Base-by-base conservation (phyloP, 352 stramenopile species). In the Pseudoperonospora humuli region DNA sequence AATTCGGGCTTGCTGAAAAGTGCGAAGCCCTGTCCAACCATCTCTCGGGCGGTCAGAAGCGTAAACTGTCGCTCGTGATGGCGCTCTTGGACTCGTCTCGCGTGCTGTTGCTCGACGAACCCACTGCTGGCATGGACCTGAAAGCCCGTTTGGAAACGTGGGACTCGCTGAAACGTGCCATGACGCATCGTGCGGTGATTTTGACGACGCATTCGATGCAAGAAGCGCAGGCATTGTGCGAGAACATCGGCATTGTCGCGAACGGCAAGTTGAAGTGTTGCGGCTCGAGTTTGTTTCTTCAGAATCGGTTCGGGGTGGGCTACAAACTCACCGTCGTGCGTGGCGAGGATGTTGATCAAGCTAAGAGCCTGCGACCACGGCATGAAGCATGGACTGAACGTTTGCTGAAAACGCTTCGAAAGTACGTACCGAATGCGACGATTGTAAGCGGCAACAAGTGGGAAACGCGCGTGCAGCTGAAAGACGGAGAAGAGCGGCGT, bases 141-240 rank as follows among this genome's bases (percentile, higher is more conserved):
- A 84, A 84, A 25, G 68, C 81, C 17, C 50, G 75, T 15, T 27
- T 84, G 14, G 72, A 87, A 24, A 86, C 79, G 5, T 93, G 81
- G 81, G 81, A 88, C 19, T 75, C 71, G 1, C 50, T 93, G 7
- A 79, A 76, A 29, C 67, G 64, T 14, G 73, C 72, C 4, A 70
- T 88, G 11, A 67, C 56, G 5, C 70, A 86, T 24, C 75, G 72
- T 36, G 83, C 68, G 45, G 72, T 81, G 56, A 96, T 99, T 31
- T 64, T 99, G 31, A 99, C 95, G 2, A 98, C 95, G 0, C 97
- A 99, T 46, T 95, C 81, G 28, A 99, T 98, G 96, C 93, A 99
- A 57, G 93, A 96, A 89, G 76, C 79, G 1, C 61, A 93, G 39
- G 76, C 70, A n/a, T 48, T 93, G 26, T 90, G 79, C 17, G 75